Evolutionary conservation across 768 basidiomycete genomes (phyloP), one percentile per base, ranked within the genome.

Genomic region (Paxillus rubicundulus): DNA sequence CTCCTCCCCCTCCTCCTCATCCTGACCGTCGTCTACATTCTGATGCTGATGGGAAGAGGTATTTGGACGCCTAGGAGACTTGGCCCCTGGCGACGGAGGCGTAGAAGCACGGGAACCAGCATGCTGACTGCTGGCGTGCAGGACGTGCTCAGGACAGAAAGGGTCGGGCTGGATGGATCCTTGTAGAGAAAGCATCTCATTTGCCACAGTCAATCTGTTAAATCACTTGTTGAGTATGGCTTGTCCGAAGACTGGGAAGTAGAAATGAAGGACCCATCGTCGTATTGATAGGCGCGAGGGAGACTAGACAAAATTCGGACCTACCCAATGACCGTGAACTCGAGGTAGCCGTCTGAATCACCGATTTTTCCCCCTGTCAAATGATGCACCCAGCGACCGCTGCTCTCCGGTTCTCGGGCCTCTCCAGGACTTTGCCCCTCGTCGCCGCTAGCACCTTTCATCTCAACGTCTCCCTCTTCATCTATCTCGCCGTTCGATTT

Each of bases 151-250:
- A 1, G 80, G 77, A 5, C 86, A 85, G 68, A 91, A 89, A 2
- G 88, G 89, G 60, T 91, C 83, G 4, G 72, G 67, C 60, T 90
- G 89, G 53, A 94, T 74, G 3, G 92, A 93, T 9, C 93, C 93
- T 28, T 90, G 77, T 12, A 97, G 72, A 2, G 92, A 95, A 17
- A 97, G 72, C 92, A 96, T 95, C 64, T 95, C 88, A 63, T 97
- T 95, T 30, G 92, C 92, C 32, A 94, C 82, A 13, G 86, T 93
- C 53, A 94, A 67, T 21, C 94, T 97, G 62, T 52, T 36, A 18
- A 41, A 53, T 44, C 27, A 46, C 6, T 10, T 18, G 27, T 39
- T 66, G 32, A 59, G 43, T 20, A 49, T 49, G 18, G 28, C 30
- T 41, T 40, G 32, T 9, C 18, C 13, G 6, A 18, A 58, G 39